These are phyloP conservation scores for Cryoendolithus antarcticus DNA, from an alignment of 2,329 filamentous ascomycete species.

Conservation along the genomic window DNA sequence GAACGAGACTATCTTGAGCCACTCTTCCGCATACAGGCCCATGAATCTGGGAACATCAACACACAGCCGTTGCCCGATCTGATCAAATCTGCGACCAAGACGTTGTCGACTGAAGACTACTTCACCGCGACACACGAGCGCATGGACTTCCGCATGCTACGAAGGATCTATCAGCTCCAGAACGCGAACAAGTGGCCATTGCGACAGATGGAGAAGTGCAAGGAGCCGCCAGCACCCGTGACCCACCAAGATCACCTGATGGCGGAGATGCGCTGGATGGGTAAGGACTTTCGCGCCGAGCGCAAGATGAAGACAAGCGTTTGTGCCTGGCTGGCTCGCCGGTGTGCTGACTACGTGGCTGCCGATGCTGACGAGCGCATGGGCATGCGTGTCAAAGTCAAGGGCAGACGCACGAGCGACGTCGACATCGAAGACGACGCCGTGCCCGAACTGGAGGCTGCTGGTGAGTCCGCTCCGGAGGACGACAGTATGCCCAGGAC, in stretches of 20 bases:
- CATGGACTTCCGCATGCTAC: conserved; percentile 75
- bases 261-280: conserved; percentile 95
- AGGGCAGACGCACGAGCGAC: conserved; percentile 24
- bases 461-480: conserved; percentile 19
- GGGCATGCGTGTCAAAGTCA: conserved; percentile 55
- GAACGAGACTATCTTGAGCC: conserved; percentile 50
- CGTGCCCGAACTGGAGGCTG: conserved; percentile 20
- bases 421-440: conserved; percentile 2
- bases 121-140: conserved; percentile 73
- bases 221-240: conserved; percentile 64
- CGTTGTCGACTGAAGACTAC: conserved; percentile 72
- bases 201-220: conserved; percentile 71
- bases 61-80: conserved; percentile 54
- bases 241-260: conserved; percentile 80
- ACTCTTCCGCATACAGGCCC: conserved; percentile 45
- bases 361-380: conserved; percentile 51
- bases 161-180: conserved; percentile 80
- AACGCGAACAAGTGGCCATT: conserved; percentile 87
- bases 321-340: conserved; percentile 66
- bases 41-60: conserved; percentile 38
- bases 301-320: conserved; percentile 82
- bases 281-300: conserved; percentile 89
- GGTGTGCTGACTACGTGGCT: conserved; percentile 71
- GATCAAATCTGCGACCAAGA: conserved; percentile 75
- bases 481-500: conserved; percentile 19